These are phyloP conservation scores for Botrytis hyacinthi DNA, from an alignment of 2,329 filamentous ascomycete genomes.

Conservation along the genomic window DNA sequence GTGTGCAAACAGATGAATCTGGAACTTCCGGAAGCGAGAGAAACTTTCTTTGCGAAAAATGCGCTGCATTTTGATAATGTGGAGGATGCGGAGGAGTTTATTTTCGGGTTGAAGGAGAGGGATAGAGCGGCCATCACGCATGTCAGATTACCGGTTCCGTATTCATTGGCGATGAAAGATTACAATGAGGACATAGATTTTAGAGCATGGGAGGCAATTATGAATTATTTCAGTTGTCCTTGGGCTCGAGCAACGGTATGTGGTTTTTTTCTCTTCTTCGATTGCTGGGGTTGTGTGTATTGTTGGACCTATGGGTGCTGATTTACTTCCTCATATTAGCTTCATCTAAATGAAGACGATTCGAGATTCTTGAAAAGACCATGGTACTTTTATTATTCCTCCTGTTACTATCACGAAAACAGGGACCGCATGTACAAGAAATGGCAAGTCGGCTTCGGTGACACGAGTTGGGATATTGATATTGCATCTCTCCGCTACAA, in stretches of 20 bases:
- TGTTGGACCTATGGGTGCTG: neutral
- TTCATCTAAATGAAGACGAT: neutral
- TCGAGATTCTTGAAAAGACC: conserved; percentile 14
- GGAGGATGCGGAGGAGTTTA: conserved; percentile 22
- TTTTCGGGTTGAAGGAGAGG: conserved; percentile 27
- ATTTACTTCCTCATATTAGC: neutral
- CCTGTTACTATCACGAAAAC: conserved; percentile 27
- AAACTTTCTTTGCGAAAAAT: conserved; percentile 24
- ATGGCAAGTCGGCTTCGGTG: conserved; percentile 26
- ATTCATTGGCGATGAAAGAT: neutral
- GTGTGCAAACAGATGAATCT: conserved; percentile 29
- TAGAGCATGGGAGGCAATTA: conserved; percentile 23
- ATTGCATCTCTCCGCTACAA: conserved; percentile 25
- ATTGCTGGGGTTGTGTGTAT: neutral
- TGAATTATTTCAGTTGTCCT: conserved; percentile 30
- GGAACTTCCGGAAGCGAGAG: conserved; percentile 22
- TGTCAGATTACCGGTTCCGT: conserved; percentile 24
- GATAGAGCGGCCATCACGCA: conserved; percentile 27
- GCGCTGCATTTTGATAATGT: conserved; percentile 30
- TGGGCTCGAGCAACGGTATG: conserved; percentile 28
- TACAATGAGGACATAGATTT: neutral
- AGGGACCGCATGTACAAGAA: conserved; percentile 24
- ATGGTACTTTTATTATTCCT: conserved; percentile 30
- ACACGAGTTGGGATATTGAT: conserved; percentile 27
- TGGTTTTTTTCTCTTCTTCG: neutral